Evolutionary conservation across 495 filamentous ascomycete genomes (phyloP), one percentile per base, ranked within the genome.

Genomic region (Xanthoparmelia taractica): DNA sequence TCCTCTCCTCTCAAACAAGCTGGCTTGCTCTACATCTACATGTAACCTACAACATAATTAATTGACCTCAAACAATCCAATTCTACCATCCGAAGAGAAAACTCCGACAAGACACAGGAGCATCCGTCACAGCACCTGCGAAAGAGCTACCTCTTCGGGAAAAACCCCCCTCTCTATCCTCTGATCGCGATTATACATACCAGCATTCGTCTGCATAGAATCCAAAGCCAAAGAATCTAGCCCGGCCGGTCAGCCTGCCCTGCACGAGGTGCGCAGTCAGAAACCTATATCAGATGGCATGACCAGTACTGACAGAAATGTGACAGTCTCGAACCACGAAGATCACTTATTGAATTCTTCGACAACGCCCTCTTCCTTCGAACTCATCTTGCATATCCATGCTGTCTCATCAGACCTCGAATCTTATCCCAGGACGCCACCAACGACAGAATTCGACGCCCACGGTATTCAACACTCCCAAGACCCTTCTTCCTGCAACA

Each of bases 391-490:
- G 80, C 81, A 79, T 76, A 74, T 82, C 77, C 73, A 92, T 94
- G 90, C 83, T 92, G 84, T 88, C 88, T 73, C 84, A 87, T 77
- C 80, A 84, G 66, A 77, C 77, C 60, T 83, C 79, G 73, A 84
- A 75, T 77, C 79, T 87, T 75, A 84, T 89, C 66, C 77, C 79
- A 68, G 87, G 86, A 75, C 84, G 84, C 71, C 90, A 96, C 76
- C 84, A 89, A 72, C 89, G 91, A 73, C 91, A 93, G 78, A 87
- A 91, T 70, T 96, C 91, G 69, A 94, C 90, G 70, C 91, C 91
- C 63, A 82, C 83, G 63, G 81, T 80, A 67, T 88, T 87, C 74
- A 87, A 83, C 64, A 74, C 72, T 59, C 74, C 80, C 73, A 77
- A 80, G 78, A 74, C 72, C 73, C 76, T 45, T 43, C 66, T 63